Percentiles rank a stretch among this genome's conserved stretches.
These are phyloP conservation scores for Penicillium sp. DNA, from an alignment of 2,329 filamentous ascomycete species.

Conservation along the genomic window DNA sequence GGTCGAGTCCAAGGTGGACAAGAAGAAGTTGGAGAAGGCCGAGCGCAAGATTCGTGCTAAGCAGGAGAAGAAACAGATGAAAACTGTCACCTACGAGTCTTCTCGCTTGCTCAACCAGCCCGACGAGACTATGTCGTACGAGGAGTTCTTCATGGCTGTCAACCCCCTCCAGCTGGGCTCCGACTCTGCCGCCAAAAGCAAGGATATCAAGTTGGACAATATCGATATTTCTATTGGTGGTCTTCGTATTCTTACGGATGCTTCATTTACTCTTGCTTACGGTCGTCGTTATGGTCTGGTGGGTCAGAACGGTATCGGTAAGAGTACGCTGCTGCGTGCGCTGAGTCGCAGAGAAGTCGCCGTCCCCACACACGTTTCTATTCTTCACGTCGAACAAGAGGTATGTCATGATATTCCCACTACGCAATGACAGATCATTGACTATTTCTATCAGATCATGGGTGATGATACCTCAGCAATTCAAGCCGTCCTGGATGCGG, in stretches of 20 bases:
- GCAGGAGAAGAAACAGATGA: conserved; percentile 97
- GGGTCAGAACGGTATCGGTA: conserved; percentile 98
- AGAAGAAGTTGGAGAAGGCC: conserved; percentile 98
- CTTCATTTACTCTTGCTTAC: conserved; percentile 85
- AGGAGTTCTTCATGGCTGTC: conserved; percentile 99
- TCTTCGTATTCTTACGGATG: conserved; percentile 86
- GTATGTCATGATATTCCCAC: conserved; percentile 49
- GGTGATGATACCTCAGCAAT: conserved; percentile 94
- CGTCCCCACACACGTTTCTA: conserved; percentile 96
- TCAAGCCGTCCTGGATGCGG: conserved; percentile 93
- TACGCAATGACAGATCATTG: conserved; percentile 2
- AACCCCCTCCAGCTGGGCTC: conserved; percentile 89
- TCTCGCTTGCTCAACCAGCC: conserved; percentile 84
- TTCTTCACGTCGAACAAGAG: conserved; percentile 98
- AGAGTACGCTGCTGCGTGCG: conserved; percentile 90
- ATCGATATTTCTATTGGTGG: conserved; percentile 94
- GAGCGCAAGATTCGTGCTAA: conserved; percentile 97
- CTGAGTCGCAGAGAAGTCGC: conserved; percentile 90
- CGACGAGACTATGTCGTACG: conserved; percentile 86
- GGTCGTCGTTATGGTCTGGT: conserved; percentile 95
- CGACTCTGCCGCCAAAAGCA: conserved; percentile 79
- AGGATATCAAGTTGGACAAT: conserved; percentile 97
- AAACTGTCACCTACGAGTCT: conserved; percentile 97
- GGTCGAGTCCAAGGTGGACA: conserved; percentile 95
- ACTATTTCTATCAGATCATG: conserved; percentile 64